These are phyloP conservation scores for Verticillium zaregamsianum DNA, from an alignment of 2,329 filamentous ascomycete species.

Conservation along the genomic window DNA sequence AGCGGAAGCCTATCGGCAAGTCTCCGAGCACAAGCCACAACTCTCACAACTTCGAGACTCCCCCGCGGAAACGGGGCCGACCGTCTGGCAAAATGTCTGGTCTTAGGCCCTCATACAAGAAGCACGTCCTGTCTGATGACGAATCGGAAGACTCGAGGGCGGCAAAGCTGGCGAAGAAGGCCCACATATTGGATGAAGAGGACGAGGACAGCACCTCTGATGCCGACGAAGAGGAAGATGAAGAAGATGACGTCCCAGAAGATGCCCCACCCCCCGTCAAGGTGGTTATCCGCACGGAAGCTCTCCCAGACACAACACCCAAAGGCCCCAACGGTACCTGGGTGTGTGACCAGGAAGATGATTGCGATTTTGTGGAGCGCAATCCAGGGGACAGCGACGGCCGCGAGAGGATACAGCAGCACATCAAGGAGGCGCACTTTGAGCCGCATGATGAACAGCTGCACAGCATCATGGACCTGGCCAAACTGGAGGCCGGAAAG, in stretches of 20 bases:
- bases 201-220: slow-evolving; percentile 10
- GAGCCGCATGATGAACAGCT: slow-evolving; percentile 46
- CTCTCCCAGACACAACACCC: slow-evolving; percentile 42
- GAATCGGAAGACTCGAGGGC: slow-evolving; percentile 32
- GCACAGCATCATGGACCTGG: slow-evolving; percentile 41
- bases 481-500: slow-evolving; percentile 51
- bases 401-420: slow-evolving; percentile 52
- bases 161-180: slow-evolving; percentile 28
- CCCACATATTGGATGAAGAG: slow-evolving; percentile 26
- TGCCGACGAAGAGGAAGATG: slow-evolving; percentile 18
- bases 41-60: neutral
- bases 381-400: slow-evolving; percentile 53
- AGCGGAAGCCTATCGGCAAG: neutral
- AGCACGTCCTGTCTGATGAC: slow-evolving; percentile 37
- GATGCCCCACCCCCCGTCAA: slow-evolving; percentile 24
- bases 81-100: slow-evolving; percentile 39
- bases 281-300: slow-evolving; percentile 45
- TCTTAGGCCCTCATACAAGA: slow-evolving; percentile 39
- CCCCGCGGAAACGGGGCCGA: neutral
- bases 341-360: slow-evolving; percentile 57
- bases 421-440: slow-evolving; percentile 48
- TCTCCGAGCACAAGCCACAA: neutral
- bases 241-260: slow-evolving; percentile 10
- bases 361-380: slow-evolving; percentile 61
- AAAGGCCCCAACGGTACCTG: slow-evolving; percentile 60